These are phyloP conservation scores for Skeletonema potamos DNA, from an alignment of 108 stramenopile genomes.

Conservation along the genomic window DNA sequence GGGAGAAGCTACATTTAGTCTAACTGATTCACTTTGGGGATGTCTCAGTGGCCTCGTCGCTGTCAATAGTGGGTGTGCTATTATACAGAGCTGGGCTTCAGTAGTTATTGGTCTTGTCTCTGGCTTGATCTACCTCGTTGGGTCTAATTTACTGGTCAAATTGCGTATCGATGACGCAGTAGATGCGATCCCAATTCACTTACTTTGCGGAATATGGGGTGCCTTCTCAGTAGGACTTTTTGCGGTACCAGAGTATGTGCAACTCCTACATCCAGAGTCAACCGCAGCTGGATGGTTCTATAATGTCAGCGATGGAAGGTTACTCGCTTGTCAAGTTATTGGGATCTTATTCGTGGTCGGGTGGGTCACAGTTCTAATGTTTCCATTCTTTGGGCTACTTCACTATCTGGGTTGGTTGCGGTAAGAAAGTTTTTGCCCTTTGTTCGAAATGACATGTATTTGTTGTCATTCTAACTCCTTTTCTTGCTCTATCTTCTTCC, in stretches of 20 bases:
- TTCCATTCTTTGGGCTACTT: constrained; percentile 64
- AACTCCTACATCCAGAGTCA: constrained; percentile 35
- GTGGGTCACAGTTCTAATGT: constrained; percentile 68
- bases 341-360: constrained; percentile 73
- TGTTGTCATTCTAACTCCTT: neutral
- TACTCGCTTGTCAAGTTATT: constrained; percentile 63
- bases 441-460: neutral
- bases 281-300: constrained; percentile 32
- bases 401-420: constrained; percentile 57
- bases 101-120: constrained; percentile 79
- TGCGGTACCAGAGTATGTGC: constrained; percentile 45
- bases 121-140: constrained; percentile 69
- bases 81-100: constrained; percentile 84
- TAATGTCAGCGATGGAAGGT: constrained; percentile 26
- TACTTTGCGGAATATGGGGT: constrained; percentile 83
- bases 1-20: constrained; percentile 73
- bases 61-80: constrained; percentile 86
- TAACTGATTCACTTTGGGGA: constrained; percentile 67
- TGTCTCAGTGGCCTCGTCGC: constrained; percentile 58
- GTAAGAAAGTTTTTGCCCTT: constrained; percentile 1
- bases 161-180: constrained; percentile 90
- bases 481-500: neutral
- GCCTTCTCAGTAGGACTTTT: constrained; percentile 81
- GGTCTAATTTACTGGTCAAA: constrained; percentile 58
- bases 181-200: constrained; percentile 92